Base-by-base conservation (phyloP, 2,329 filamentous ascomycete species). In the Mariannaea elegans region DNA sequence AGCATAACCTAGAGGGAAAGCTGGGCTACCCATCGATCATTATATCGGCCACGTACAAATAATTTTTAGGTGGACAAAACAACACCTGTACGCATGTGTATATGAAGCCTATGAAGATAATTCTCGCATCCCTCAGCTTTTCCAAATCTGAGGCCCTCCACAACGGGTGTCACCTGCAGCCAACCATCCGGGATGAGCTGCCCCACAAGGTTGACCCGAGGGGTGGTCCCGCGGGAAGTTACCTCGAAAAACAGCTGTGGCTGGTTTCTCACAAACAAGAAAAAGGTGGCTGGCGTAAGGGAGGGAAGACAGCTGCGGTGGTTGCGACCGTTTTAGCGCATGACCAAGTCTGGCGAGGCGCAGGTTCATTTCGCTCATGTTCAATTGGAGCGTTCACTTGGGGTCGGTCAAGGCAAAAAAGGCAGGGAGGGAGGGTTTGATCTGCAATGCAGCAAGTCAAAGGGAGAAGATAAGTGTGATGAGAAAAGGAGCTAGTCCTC, bases 331-430 rank as follows among this genome's bases (percentile, higher is more conserved):
- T 31, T 13, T 21, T 19, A 44, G 38, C 38, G 46, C 36, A 38
- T 50, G 47, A 38, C 54, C 41, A 16, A 38, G 56, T 52, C 47
- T 29, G 38, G 56, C 56, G 50, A 54, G 56, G 44, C 54, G 56
- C 47, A 31, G 45, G 12, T n/a, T 47, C 45, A 48, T 29, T 47
- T 9, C 14, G 14, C 32, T 13, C 7, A 24, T 23, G 39, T 50
- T 45, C 47, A 57, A 51, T 50, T 31, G 27, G 27, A 49, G 47
- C 47, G 36, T 34, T 50, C 34, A 41, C 44, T 44, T 24, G 19
- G 19, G 3, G 19, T 10, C 12, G 19, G 19, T 13, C 18, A 23
- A 21, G 39, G 39, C 18, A 12, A 12, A 23, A 23, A 5, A 42
- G n/a, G n/a, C n/a, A n/a, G n/a, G n/a, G n/a, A n/a, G n/a, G n/a